phyloP scores from a whole-genome alignment of 1,139 yeast genomes.

The Yamadazyma blattariae region DNA sequence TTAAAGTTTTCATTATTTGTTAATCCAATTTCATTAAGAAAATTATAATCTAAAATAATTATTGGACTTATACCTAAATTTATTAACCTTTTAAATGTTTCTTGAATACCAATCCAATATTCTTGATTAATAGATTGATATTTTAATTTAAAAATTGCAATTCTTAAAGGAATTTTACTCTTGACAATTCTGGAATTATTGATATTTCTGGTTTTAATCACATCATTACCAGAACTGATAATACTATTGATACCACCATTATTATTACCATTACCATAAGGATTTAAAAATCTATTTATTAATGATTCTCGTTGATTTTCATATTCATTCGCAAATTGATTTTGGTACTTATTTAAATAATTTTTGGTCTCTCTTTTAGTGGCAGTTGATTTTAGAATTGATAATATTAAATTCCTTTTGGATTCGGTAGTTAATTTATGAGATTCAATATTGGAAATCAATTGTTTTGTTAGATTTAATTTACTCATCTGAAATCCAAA shows the following conservation, averaged over 20 bases:
- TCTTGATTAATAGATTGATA: slow-evolving; percentile 28
- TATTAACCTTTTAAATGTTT: slow-evolving; percentile 46
- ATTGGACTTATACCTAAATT: slow-evolving; percentile 47
- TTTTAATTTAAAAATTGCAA: slow-evolving; percentile 51
- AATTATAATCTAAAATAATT: slow-evolving; percentile 34
- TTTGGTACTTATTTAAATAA: slow-evolving; percentile 58
- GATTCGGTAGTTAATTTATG: slow-evolving; percentile 34
- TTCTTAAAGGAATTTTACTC: slow-evolving; percentile 41
- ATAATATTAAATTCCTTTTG: slow-evolving; percentile 55
- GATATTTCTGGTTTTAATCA: too few relatives aligned
- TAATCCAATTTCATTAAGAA: not conserved
- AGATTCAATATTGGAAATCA: slow-evolving; percentile 38
- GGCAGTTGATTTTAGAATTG: slow-evolving; percentile 70
- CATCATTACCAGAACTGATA: too few relatives aligned
- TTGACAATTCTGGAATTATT: too few relatives aligned
- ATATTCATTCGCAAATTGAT: slow-evolving; percentile 30
- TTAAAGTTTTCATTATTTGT: not conserved
- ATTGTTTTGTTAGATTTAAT: slow-evolving; percentile 28
- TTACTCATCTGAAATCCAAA: too few relatives aligned
- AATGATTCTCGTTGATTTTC: slow-evolving; percentile 34
- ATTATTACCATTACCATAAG: slow-evolving; percentile 32
- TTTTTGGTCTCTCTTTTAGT: slow-evolving; percentile 73
- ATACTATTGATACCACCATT: slow-evolving; percentile 30
- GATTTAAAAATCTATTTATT: slow-evolving; percentile 41
- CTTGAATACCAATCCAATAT: slow-evolving; percentile 43